These are phyloP conservation scores for Allium cepa DNA, from an alignment of 106 monocot species.

Conservation along the genomic window DNA sequence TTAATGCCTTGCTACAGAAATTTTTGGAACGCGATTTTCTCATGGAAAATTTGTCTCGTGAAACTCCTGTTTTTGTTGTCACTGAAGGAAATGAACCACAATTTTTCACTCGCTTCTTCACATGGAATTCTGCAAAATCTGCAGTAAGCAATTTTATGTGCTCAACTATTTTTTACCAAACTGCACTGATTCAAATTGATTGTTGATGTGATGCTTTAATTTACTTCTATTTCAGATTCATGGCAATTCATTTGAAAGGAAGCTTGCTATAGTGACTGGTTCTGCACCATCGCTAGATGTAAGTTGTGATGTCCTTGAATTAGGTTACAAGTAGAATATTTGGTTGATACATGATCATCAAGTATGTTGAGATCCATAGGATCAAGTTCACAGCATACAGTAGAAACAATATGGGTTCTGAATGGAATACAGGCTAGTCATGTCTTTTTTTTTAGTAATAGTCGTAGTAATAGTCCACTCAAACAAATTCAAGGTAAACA, in stretches of 20 bases:
- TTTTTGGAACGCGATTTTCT: slow-evolving; percentile 76
- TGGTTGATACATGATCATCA: not conserved
- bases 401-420: not conserved
- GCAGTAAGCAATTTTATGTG: slow-evolving; percentile 40
- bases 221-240: slow-evolving; percentile 64
- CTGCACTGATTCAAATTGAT: no score
- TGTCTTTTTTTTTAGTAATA: not conserved
- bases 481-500: no score
- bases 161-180: not conserved
- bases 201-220: no score
- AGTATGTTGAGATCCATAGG: not conserved
- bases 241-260: slow-evolving; percentile 93
- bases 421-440: not conserved
- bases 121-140: slow-evolving; percentile 82
- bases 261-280: slow-evolving; percentile 84
- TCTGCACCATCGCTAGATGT: slow-evolving; percentile 59
- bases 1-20: slow-evolving; percentile 44
- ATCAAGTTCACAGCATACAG: not conserved
- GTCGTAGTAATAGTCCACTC: no score
- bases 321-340: not conserved
- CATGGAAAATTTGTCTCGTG: slow-evolving; percentile 58
- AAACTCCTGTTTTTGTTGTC: slow-evolving; percentile 70
- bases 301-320: slow-evolving; percentile 19
- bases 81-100: slow-evolving; percentile 83
- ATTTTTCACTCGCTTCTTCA: slow-evolving; percentile 96